These are phyloP conservation scores for Herpetomonas tarakana DNA, from an alignment of 208 protist species.

Conservation along the genomic window DNA sequence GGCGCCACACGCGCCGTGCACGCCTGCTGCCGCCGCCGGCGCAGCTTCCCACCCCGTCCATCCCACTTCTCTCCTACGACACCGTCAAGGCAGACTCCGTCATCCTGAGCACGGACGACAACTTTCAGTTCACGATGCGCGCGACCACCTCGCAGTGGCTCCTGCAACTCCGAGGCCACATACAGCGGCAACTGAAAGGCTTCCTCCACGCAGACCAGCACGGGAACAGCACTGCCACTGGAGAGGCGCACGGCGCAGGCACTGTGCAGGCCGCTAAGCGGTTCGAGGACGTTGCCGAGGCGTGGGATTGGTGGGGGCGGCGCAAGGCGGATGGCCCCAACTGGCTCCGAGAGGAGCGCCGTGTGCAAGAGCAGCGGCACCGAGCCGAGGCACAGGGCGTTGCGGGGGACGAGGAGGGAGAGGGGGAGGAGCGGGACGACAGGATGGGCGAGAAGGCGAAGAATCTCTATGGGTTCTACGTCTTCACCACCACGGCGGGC, in stretches of 20 bases:
- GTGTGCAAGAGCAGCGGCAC: slow-evolving; percentile 1
- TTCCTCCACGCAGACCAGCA: slow-evolving; percentile 19
- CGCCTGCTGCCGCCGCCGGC: slow-evolving; percentile 64
- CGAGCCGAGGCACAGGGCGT: background rate
- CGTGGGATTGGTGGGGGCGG: slow-evolving; percentile 76
- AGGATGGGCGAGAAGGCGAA: slow-evolving; percentile 8
- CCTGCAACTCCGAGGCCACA: slow-evolving; percentile 48
- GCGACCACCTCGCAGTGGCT: slow-evolving; percentile 70
- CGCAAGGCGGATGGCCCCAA: slow-evolving; percentile 32
- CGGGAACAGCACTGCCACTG: no score
- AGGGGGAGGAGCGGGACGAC: background rate
- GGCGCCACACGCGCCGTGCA: slow-evolving; percentile 66
- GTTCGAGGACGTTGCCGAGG: slow-evolving; percentile 34
- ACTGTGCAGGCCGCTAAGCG: slow-evolving; percentile 5
- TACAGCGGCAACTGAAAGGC: slow-evolving; percentile 25
- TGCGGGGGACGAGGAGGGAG: background rate
- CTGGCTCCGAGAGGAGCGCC: slow-evolving; percentile 82
- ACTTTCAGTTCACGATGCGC: slow-evolving; percentile 54
- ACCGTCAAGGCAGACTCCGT: slow-evolving; percentile 52
- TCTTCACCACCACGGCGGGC: slow-evolving; percentile 13
- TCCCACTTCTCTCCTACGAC: slow-evolving; percentile 66
- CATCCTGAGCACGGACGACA: slow-evolving; percentile 46
- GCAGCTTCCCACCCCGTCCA: slow-evolving; percentile 60
- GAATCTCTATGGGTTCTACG: slow-evolving; percentile 38
- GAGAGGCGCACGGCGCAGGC: background rate